Evolutionary conservation across 2,329 filamentous ascomycete genomes (phyloP), one percentile per base, ranked within the genome.

Genomic region (Pyrenophora teres): DNA sequence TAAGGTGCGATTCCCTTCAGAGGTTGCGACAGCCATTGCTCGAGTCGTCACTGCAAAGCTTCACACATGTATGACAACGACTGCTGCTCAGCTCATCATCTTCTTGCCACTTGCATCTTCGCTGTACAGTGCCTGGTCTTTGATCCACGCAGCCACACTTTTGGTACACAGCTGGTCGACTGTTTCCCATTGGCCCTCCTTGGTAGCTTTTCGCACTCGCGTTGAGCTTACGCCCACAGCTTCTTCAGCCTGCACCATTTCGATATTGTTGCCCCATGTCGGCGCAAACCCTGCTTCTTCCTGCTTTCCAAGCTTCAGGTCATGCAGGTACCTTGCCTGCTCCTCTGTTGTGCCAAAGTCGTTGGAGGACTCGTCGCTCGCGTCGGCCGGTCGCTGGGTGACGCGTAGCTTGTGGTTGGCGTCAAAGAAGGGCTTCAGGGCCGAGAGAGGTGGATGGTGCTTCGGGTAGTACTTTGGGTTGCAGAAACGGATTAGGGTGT

Each of bases 401-500:
- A 91, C 85, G 10, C 84, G 77, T 45, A 92, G 71, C 49, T 78
- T 77, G 46, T 89, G 83, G 10, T 78, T 78, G 1, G 71, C 67
- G 19, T 76, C 74, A 57, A 92, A 86, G 65, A 91, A 89, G 0
- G 84, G 83, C 1, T 76, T 76, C 2, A 93, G 76, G 0, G 83
- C 82, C 0, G 70, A 72, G 10, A 83, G 77, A 56, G 87, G 62
- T 67, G 77, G 67, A 48, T 71, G 31, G 65, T 76, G 57, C 46
- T 69, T 60, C 5, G 71, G 68, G 66, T 91, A 90, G 73, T 93
- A 93, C 68, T 88, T 89, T 0, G 87, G 81, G 41, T 89, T 78
- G 46, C 89, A 83, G 45, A 93, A 84, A 16, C 89, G 82, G 13
- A 88, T 83, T 6, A 92, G 74, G 0, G 89, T 93, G 64, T 93